Percentiles rank a stretch among this genome's conserved stretches.
These are phyloP conservation scores for Cytospora leucostoma DNA, from an alignment of 2,329 filamentous ascomycete species.

Conservation along the genomic window DNA sequence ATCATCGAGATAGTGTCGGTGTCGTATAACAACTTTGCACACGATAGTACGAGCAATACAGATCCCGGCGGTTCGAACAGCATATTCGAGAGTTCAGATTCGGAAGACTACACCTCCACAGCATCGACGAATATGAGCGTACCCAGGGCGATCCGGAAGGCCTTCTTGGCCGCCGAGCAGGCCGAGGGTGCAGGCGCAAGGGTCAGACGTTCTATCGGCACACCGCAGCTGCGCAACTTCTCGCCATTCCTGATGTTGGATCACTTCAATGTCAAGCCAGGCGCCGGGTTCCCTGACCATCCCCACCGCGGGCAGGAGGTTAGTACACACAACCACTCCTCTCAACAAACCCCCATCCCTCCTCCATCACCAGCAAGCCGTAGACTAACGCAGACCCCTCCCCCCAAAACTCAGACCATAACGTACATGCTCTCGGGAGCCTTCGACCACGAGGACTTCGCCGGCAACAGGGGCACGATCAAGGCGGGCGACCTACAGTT, in stretches of 20 bases:
- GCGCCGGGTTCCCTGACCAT: constrained; percentile 92
- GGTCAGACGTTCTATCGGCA: constrained; percentile 86
- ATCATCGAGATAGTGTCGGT: constrained; percentile 33
- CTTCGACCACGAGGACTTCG: constrained; percentile 91
- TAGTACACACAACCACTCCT: constrained; percentile 27
- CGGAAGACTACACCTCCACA: constrained; percentile 31
- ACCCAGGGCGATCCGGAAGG: constrained; percentile 76
- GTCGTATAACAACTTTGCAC: constrained; percentile 30
- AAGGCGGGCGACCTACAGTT: constrained; percentile 90
- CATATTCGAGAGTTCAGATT: neutral
- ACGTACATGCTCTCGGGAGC: constrained; percentile 86
- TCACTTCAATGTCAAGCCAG: constrained; percentile 78
- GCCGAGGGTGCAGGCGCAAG: constrained; percentile 84
- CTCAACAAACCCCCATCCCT: neutral
- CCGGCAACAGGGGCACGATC: constrained; percentile 82
- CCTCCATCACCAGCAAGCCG: neutral
- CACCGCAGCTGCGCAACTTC: constrained; percentile 78
- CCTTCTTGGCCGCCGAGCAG: constrained; percentile 83
- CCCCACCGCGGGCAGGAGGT: constrained; percentile 32
- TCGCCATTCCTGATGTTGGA: constrained; percentile 96
- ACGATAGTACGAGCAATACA: constrained; percentile 21
- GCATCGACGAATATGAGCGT: constrained; percentile 60
- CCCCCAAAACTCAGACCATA: constrained; percentile 82
- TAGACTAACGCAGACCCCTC: constrained; percentile 8
- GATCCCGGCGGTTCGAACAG: constrained; percentile 25